Conservation (phyloP, 179 eudicot species). For the Sideroxylon spinosum region DNA sequence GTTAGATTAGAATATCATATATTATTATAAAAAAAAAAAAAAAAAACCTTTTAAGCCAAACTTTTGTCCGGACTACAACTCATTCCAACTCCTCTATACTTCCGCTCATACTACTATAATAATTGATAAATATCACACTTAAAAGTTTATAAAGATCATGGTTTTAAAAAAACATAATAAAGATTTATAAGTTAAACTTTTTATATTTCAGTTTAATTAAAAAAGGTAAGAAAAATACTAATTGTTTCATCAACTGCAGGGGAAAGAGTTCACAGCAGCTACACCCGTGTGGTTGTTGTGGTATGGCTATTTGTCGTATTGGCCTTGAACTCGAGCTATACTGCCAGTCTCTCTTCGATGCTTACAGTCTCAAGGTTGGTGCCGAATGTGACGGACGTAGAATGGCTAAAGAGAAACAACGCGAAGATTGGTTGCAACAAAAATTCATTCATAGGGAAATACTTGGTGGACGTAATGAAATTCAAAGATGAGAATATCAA, state of each 20-base stretch:
- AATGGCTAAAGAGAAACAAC: constrained; percentile 22
- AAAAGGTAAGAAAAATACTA: no score
- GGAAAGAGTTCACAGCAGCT: constrained; percentile 30
- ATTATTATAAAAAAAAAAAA: no score
- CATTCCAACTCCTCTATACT: no score
- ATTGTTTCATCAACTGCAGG: constrained; percentile 18
- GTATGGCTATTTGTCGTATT: constrained; percentile 39
- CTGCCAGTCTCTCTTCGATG: constrained; percentile 36
- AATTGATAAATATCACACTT: no score
- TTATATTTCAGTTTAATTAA: no score
- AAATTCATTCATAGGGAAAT: constrained; percentile 25
- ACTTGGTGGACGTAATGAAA: constrained; percentile 16
- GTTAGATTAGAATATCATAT: no score
- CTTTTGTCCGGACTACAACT: no score
- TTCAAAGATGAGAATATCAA: constrained; percentile 21
- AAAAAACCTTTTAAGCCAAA: no score
- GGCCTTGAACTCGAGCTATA: constrained; percentile 33
- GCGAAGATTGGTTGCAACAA: constrained; percentile 35
- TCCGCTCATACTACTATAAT: no score
- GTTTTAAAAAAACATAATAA: no score
- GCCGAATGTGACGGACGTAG: constrained; percentile 25
- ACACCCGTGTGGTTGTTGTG: constrained; percentile 21
- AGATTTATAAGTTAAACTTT: no score
- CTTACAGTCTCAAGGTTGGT: constrained; percentile 30
- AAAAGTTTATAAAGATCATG: no score